These are phyloP conservation scores for Eremomyces bilateralis DNA, from an alignment of 495 filamentous ascomycete species.

Conservation along the genomic window DNA sequence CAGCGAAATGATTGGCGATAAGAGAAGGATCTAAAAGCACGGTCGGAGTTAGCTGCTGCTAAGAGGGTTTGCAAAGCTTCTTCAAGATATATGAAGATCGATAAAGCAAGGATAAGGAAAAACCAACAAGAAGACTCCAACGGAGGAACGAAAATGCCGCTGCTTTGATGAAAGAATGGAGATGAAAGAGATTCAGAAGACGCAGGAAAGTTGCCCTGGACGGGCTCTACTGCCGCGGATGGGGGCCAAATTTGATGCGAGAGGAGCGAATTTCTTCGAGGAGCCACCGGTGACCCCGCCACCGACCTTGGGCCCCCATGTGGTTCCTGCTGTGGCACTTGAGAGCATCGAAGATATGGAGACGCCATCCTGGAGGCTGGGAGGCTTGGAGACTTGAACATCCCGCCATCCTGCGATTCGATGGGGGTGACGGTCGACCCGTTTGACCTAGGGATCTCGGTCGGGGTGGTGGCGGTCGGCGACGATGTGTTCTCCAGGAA, in stretches of 20 bases:
- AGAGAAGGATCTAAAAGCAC: slow-evolving; percentile 33
- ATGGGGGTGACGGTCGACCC: too few relatives aligned
- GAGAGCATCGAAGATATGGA: slow-evolving; percentile 10
- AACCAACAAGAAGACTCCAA: slow-evolving; percentile 41
- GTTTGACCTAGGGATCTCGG: too few relatives aligned
- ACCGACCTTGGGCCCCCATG: not conserved
- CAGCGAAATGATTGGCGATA: slow-evolving; percentile 27
- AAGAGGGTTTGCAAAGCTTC: slow-evolving; percentile 1
- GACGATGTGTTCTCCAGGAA: too few relatives aligned
- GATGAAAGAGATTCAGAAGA: slow-evolving; percentile 14
- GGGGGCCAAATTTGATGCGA: slow-evolving; percentile 9
- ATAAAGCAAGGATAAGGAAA: slow-evolving; percentile 21
- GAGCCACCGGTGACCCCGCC: not conserved
- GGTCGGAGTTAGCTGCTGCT: not conserved
- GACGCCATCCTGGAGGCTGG: slow-evolving; percentile 26
- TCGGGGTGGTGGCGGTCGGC: too few relatives aligned
- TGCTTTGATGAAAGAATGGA: slow-evolving; percentile 35
- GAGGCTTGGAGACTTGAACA: slow-evolving; percentile 29
- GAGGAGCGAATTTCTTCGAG: slow-evolving; percentile 11
- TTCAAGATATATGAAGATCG: slow-evolving; percentile 3
- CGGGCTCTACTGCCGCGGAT: too few relatives aligned
- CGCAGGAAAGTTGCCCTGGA: slow-evolving; percentile 2
- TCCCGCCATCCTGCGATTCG: too few relatives aligned
- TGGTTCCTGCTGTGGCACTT: slow-evolving; percentile 1
- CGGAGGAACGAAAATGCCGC: slow-evolving; percentile 37